A percentile compares a stretch with the other conserved stretches of the same genome.
These are phyloP conservation scores for Penicillium sclerotiorum DNA, from an alignment of 2,329 filamentous ascomycete species.

Conservation along the genomic window DNA sequence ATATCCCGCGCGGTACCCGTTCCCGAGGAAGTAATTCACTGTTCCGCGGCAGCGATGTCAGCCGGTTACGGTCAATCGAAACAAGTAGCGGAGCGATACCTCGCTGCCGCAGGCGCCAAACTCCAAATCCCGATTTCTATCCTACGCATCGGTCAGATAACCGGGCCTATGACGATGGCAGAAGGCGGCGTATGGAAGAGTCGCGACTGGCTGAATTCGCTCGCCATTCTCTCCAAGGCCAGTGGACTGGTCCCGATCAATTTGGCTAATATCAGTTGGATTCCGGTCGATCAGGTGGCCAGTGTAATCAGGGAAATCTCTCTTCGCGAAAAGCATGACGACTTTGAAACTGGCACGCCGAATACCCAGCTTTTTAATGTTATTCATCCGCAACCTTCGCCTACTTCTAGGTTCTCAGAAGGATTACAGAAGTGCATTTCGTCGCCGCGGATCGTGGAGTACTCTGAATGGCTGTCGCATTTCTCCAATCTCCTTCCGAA, in stretches of 20 bases:
- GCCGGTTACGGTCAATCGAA: constrained; percentile 16
- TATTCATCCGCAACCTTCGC: constrained; percentile 10
- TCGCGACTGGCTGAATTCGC: constrained; percentile 13
- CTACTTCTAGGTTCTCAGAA: constrained; percentile 7
- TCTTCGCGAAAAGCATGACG: constrained; percentile 4
- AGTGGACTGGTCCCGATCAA: constrained; percentile 9
- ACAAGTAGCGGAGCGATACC: constrained; percentile 13
- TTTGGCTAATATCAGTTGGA: constrained; percentile 11
- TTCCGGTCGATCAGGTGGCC: constrained; percentile 13
- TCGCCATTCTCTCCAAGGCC: constrained; percentile 14
- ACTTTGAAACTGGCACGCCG: constrained; percentile 5
- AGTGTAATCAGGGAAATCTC: constrained; percentile 7
- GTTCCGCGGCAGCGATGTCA: constrained; percentile 1
- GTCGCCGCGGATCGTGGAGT: constrained; percentile 6
- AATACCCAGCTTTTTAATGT: constrained; percentile 14
- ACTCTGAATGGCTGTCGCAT: constrained; percentile 10
- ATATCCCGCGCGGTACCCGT: constrained; percentile 11
- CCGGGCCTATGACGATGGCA: constrained; percentile 9
- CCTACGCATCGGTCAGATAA: constrained; percentile 10
- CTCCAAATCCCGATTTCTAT: constrained; percentile 16
- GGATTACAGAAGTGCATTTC: constrained; percentile 11
- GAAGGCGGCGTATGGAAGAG: constrained; percentile 14
- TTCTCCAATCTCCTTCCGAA: constrained; percentile 9
- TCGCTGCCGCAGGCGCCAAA: constrained; percentile 10
- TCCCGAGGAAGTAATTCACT: constrained; percentile 15